Percentiles rank a stretch among this genome's conserved stretches.
Conservation (phyloP, 768 basidiomycete genomes). For the Lactarius psammicola region DNA sequence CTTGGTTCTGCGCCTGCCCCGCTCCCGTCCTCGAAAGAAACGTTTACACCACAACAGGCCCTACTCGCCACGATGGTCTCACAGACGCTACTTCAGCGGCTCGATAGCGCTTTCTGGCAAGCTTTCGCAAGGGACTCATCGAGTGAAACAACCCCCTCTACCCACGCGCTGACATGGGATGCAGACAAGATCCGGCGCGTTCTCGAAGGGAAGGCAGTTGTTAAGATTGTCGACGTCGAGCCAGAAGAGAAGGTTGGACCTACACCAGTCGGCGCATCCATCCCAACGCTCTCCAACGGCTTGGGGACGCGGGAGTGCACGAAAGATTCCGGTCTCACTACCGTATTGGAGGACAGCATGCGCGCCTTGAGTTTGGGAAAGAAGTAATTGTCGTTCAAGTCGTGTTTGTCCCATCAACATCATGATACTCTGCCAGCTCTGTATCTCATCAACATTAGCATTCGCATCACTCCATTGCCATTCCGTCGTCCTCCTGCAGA, state of each 20-base stretch:
- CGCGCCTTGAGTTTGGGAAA: slow-evolving; percentile 58
- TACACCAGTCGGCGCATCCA: not conserved
- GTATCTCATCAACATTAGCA: slow-evolving; percentile 16
- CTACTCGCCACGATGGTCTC: slow-evolving; percentile 70
- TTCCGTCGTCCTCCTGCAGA: slow-evolving; percentile 1
- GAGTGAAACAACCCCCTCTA: slow-evolving; percentile 29
- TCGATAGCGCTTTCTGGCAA: slow-evolving; percentile 85
- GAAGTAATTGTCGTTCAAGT: slow-evolving; percentile 33
- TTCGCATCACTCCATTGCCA: not conserved
- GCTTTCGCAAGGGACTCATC: slow-evolving; percentile 66
- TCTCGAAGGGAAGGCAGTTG: slow-evolving; percentile 78
- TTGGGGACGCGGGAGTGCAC: slow-evolving; percentile 12
- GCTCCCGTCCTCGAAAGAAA: slow-evolving; percentile 36
- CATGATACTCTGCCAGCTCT: slow-evolving; percentile 15
- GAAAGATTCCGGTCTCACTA: slow-evolving; percentile 5
- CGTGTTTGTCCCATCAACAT: slow-evolving; percentile 8
- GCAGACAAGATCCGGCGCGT: slow-evolving; percentile 79
- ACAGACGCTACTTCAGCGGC: slow-evolving; percentile 68
- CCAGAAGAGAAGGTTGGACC: slow-evolving; percentile 24
- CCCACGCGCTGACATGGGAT: slow-evolving; percentile 41
- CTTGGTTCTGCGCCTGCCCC: slow-evolving; percentile 33
- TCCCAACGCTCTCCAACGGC: not conserved
- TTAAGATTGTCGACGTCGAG: slow-evolving; percentile 76
- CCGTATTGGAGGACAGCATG: slow-evolving; percentile 63
- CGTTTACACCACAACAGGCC: slow-evolving; percentile 41